Evolutionary conservation across 139 green algal species (phyloP), one percentile per base, ranked within the genome.

Genomic region (Coelastrella sp.): DNA sequence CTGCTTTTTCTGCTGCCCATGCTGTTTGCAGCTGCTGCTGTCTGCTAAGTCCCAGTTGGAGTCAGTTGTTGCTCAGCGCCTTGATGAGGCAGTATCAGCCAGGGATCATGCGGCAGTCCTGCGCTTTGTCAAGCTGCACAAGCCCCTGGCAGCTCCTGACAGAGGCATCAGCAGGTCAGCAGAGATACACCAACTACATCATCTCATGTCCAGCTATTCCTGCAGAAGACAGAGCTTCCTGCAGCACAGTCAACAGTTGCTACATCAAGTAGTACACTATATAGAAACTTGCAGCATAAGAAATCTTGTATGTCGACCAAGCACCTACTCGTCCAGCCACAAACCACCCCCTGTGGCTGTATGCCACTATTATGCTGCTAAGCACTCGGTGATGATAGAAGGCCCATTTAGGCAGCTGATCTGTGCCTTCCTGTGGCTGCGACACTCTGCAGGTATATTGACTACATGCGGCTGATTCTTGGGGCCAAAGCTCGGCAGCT

Each of bases 61-160:
- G 87, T 71, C 81, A 7, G 86, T 95, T 5, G 92, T 98, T 27
- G 86, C 91, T 6, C 60, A 71, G 21, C 69, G 79, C 17, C 91
- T 97, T 32, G 85, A 91, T 5, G 90, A 90, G 3, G 96, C 95
- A 2, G 90, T 89, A 2, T 59, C 85, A 1, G 67, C 75, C 1
- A 68, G 88, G 15, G 92, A 99, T 66, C 91, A 95, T 57, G 87
- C 78, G 15, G 89, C 77, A 9, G 93, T 95, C n/a, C 9, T 96
- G 59, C 93, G 94, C 30, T 99, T 96, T 90, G 88, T 91, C 1
- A 66, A 79, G 57, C 92, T 99, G 30, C 96, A 94, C 79, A 89
- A 89, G 75, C 96, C 94, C 23, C 91, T 99, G 76, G 88, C 91
- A 8, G 82, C 94, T 78, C 81, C 93, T 77, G 90, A 87, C 13